Percentiles rank a stretch among this genome's conserved stretches.
Evolutionary conservation across 1,284 basidiomycete genomes (phyloP).

Genomic region (Boletus albobrunnescens): DNA sequence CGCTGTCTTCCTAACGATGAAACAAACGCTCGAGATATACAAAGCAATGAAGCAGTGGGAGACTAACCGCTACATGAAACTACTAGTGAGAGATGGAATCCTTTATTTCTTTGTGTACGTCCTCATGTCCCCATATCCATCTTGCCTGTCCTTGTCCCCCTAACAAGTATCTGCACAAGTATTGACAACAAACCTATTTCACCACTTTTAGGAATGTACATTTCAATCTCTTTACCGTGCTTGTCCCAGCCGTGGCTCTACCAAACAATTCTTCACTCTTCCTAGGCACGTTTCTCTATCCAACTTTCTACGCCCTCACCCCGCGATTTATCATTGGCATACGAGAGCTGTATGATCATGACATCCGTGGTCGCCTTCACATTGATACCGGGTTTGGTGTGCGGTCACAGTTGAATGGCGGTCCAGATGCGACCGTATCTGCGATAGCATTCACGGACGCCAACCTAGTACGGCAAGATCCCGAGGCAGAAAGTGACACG

Average conservation of each 20-base stretch:
- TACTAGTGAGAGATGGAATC: background rate
- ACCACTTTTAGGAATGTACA: background rate
- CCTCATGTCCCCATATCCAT: background rate
- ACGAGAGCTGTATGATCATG: background rate
- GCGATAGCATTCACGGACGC: background rate
- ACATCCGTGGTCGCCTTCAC: background rate
- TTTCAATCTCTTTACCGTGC: too few relatives aligned
- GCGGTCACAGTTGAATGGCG: background rate
- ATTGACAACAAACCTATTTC: background rate
- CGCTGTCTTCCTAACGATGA: too few relatives aligned
- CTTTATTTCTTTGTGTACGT: constrained; percentile 4
- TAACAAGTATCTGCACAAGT: background rate
- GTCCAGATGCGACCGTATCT: background rate
- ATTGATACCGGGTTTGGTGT: constrained; percentile 3
- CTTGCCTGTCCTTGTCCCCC: background rate
- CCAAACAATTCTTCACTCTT: background rate
- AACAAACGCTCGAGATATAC: too few relatives aligned
- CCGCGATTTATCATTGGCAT: constrained; percentile 5
- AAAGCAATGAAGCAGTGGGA: background rate
- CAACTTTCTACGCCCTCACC: background rate
- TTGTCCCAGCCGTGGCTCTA: background rate
- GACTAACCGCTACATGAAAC: background rate
- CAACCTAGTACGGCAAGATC: background rate
- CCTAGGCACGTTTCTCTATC: background rate
- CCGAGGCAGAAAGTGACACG: background rate